A percentile compares a stretch with the other conserved stretches of the same genome.
Evolutionary conservation across 495 filamentous ascomycete species (phyloP).

Genomic region (Margaritispora aquatica): DNA sequence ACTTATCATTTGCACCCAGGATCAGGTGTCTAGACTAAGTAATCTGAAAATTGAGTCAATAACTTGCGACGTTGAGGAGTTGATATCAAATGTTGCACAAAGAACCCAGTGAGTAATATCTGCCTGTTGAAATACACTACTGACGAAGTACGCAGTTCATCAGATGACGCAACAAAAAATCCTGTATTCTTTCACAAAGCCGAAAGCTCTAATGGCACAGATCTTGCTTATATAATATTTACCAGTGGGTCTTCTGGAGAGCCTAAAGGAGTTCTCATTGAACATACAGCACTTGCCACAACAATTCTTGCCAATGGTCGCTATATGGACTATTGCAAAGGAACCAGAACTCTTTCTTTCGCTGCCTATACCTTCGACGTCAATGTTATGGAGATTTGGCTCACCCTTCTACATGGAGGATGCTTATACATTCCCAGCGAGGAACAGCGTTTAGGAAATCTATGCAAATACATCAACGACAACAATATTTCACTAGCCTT

Average conservation of each 20-base stretch:
- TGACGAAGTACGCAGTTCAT: neutral
- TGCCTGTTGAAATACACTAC: neutral
- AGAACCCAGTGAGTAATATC: too few relatives aligned
- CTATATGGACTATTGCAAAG: neutral
- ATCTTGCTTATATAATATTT: neutral
- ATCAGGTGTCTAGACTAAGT: too few relatives aligned
- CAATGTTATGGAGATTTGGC: neutral
- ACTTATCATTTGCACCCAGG: too few relatives aligned
- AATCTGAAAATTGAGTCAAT: too few relatives aligned
- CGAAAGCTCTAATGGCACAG: neutral
- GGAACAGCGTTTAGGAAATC: neutral
- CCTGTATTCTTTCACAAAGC: neutral
- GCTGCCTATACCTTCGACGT: neutral
- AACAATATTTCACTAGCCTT: too few relatives aligned
- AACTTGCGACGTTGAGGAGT: too few relatives aligned
- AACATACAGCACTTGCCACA: neutral
- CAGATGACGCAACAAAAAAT: neutral
- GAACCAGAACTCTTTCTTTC: neutral
- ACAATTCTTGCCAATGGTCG: neutral
- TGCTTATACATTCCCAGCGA: neutral
- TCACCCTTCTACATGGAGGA: neutral
- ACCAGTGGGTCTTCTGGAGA: neutral
- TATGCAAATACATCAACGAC: too few relatives aligned
- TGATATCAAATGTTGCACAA: too few relatives aligned
- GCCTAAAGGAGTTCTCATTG: slow-evolving; percentile 1